phyloP scores from a whole-genome alignment of 2,329 filamentous ascomycete genomes.

The Neofusicoccum laricinum region DNA sequence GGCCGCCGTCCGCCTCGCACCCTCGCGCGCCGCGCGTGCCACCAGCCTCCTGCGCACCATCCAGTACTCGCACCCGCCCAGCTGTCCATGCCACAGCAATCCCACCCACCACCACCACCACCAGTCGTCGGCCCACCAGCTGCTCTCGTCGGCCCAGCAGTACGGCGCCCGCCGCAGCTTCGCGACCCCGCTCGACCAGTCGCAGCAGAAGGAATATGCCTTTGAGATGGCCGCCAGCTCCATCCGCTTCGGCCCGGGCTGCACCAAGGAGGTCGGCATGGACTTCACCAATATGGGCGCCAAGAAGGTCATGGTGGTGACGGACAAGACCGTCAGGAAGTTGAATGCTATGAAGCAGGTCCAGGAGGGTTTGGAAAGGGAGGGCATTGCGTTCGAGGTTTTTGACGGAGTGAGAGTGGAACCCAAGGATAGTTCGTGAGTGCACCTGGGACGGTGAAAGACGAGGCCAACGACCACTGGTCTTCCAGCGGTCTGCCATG shows the following conservation, averaged over 20 bases:
- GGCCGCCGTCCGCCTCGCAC: conserved; percentile 38
- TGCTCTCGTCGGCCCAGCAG: conserved; percentile 22
- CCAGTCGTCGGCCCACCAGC: conserved; percentile 33
- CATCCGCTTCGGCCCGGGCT: conserved; percentile 90
- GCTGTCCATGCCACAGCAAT: conserved; percentile 90
- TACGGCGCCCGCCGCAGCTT: conserved; percentile 57
- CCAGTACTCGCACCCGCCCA: conserved; percentile 82
- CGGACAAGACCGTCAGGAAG: conserved; percentile 76
- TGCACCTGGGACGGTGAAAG: conserved; percentile 18
- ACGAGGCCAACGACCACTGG: no score
- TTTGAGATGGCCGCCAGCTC: conserved; percentile 98
- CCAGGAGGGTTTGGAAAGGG: conserved; percentile 70
- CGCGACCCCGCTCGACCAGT: conserved; percentile 72
- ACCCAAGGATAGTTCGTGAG: conserved; percentile 88
- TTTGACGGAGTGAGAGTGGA: conserved; percentile 81
- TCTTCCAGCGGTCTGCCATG: no score
- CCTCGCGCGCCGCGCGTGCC: conserved; percentile 57
- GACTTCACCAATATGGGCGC: conserved; percentile 89
- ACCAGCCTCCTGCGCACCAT: conserved; percentile 79
- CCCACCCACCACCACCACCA: conserved; percentile 69
- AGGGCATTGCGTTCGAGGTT: conserved; percentile 77
- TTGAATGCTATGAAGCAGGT: conserved; percentile 89
- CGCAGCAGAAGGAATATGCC: conserved; percentile 86
- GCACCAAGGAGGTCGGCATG: conserved; percentile 96
- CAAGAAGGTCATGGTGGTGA: conserved; percentile 87